These are phyloP conservation scores for Loxodes magnus DNA, from an alignment of 73 alveolate genomes.

Conservation along the genomic window DNA sequence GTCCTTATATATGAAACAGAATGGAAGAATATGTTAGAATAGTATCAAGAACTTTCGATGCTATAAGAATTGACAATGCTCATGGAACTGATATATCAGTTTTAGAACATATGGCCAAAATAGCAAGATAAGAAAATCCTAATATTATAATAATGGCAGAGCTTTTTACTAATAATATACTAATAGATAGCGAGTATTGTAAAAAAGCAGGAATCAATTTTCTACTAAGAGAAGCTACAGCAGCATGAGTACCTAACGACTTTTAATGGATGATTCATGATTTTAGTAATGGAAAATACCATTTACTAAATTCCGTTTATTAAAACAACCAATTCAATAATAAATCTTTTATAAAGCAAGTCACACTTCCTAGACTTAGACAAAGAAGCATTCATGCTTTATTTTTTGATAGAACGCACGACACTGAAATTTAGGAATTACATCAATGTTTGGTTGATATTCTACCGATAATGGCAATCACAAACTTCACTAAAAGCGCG, in stretches of 20 bases:
- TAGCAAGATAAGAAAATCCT: conserved; percentile 19
- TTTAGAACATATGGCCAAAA: not conserved
- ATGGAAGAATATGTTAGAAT: conserved; percentile 10
- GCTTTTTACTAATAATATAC: conserved; percentile 4
- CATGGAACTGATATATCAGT: conserved; percentile 11
- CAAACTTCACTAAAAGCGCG: conserved; percentile 12
- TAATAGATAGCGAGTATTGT: not conserved
- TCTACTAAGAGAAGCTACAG: conserved; percentile 9
- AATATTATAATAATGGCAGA: conserved; percentile 17
- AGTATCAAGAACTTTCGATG: conserved; percentile 17
- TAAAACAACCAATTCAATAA: not conserved
- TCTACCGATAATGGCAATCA: conserved; percentile 10
- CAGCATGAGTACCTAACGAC: not conserved
- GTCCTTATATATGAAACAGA: conserved; percentile 12
- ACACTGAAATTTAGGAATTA: conserved; percentile 10
- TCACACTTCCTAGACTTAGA: not conserved
- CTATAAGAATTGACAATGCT: conserved; percentile 18
- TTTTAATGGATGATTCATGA: conserved; percentile 1
- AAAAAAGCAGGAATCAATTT: conserved; percentile 1
- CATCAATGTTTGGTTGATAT: conserved; percentile 30
- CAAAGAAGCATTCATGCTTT: conserved; percentile 4
- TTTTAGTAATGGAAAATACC: conserved; percentile 9
- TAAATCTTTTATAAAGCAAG: not conserved
- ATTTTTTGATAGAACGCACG: conserved; percentile 19
- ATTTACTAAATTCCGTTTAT: not conserved